phyloP scores from a whole-genome alignment of 768 basidiomycete genomes.

The Xanthoconium purpureum region DNA sequence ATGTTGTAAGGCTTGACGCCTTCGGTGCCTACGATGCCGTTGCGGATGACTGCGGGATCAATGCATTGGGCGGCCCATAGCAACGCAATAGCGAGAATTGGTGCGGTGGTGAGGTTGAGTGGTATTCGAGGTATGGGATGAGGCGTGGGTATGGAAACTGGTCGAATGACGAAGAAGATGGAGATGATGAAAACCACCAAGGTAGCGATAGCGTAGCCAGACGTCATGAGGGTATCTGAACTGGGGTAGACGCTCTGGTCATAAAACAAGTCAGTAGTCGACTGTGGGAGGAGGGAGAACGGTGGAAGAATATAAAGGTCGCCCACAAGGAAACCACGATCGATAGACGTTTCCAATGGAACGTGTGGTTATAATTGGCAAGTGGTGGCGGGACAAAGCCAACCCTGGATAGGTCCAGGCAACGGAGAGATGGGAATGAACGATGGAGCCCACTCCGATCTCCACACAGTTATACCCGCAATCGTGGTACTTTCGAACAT shows the following conservation, averaged over 20 bases:
- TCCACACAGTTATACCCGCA: too few species aligned
- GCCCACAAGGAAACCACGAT: too few species aligned
- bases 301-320: neutral
- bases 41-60: conserved; percentile 47
- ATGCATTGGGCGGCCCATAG: conserved; percentile 58
- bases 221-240: conserved; percentile 32
- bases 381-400: too few species aligned
- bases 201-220: conserved; percentile 46
- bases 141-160: conserved; percentile 40
- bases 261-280: neutral
- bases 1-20: conserved; percentile 90
- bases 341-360: too few species aligned
- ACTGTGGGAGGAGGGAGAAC: too few species aligned
- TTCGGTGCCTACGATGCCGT: conserved; percentile 77
- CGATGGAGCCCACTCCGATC: too few species aligned
- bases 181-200: conserved; percentile 52
- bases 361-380: too few species aligned
- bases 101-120: conserved; percentile 52
- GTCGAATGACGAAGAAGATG: conserved; percentile 49
- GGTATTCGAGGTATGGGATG: conserved; percentile 35
- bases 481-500: too few species aligned
- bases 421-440: too few species aligned
- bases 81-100: conserved; percentile 49
- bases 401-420: too few species aligned
- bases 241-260: neutral